phyloP scores from a whole-genome alignment of 2,329 filamentous ascomycete genomes.

The Pezicula carpinea region DNA sequence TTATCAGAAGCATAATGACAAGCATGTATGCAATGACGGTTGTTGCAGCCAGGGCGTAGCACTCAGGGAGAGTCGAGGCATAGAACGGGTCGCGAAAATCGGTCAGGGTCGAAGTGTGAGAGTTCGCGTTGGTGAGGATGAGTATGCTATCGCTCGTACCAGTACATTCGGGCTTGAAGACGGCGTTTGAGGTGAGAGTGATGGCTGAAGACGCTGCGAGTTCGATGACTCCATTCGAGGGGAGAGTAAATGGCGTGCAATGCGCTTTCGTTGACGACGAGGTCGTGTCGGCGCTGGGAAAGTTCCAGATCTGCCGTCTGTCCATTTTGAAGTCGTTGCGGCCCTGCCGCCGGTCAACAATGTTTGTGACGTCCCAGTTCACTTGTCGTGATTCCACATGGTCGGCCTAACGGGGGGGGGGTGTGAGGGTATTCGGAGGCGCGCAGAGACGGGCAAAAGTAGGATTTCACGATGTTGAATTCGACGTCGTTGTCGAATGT shows the following conservation, averaged over 20 bases:
- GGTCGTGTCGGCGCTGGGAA: slow-evolving; percentile 26
- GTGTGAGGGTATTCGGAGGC: neutral
- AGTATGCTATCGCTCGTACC: slow-evolving; percentile 25
- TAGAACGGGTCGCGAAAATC: slow-evolving; percentile 86
- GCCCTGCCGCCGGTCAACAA: slow-evolving; percentile 22
- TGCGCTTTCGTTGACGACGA: slow-evolving; percentile 36
- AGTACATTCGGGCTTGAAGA: slow-evolving; percentile 45
- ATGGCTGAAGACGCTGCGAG: slow-evolving; percentile 31
- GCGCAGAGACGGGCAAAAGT: neutral
- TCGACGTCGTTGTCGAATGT: neutral
- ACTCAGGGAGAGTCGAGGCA: slow-evolving; percentile 86
- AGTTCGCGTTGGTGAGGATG: slow-evolving; percentile 17
- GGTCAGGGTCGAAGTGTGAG: slow-evolving; percentile 12
- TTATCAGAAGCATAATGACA: slow-evolving; percentile 90
- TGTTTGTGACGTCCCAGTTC: slow-evolving; percentile 3
- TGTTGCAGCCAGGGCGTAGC: slow-evolving; percentile 86
- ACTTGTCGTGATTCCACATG: slow-evolving; percentile 16
- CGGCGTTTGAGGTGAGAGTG: slow-evolving; percentile 41
- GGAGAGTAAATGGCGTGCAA: slow-evolving; percentile 60
- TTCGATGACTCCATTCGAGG: slow-evolving; percentile 48
- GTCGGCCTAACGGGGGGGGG: slow-evolving; percentile 2
- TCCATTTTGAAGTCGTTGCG: slow-evolving; percentile 23
- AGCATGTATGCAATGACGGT: slow-evolving; percentile 90
- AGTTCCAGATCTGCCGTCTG: slow-evolving; percentile 25
- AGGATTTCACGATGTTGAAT: neutral